Conservation (phyloP, 148 eudicot genomes). For the Linanthus parryae region DNA sequence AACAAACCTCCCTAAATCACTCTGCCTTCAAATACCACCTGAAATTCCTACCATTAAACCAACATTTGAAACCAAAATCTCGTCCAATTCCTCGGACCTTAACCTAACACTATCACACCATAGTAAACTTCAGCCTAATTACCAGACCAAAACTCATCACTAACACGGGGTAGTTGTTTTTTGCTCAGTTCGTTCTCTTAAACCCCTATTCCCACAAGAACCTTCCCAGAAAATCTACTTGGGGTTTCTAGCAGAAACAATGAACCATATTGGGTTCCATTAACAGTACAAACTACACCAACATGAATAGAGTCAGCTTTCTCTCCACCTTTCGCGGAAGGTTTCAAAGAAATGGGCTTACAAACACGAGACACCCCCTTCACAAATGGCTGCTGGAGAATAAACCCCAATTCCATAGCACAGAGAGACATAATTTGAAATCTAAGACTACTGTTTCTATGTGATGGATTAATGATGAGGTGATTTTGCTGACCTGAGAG, state of each 20-base stretch:
- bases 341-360: constrained; percentile 45
- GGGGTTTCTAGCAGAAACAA: constrained; percentile 88
- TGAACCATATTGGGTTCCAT: constrained; percentile 74
- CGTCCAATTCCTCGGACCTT: too few species aligned
- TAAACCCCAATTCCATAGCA: background rate
- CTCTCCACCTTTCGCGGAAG: constrained; percentile 6
- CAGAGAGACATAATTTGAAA: background rate
- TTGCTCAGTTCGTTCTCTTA: constrained; percentile 39
- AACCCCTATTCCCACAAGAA: constrained; percentile 36
- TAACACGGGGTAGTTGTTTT: too few species aligned
- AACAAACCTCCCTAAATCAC: too few species aligned
- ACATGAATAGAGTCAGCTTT: constrained; percentile 34
- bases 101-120: too few species aligned
- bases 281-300: constrained; percentile 68
- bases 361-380: constrained; percentile 90
- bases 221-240: constrained; percentile 64
- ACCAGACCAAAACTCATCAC: too few species aligned
- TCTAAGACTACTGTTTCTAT: too few species aligned
- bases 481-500: constrained; percentile 25
- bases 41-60: too few species aligned
- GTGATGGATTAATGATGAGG: background rate
- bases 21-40: too few species aligned
- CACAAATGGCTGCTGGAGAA: constrained; percentile 69
- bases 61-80: too few species aligned
- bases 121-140: too few species aligned